Conservation (phyloP, 2,329 filamentous ascomycete species). For the Ceratocystis ficicola region DNA sequence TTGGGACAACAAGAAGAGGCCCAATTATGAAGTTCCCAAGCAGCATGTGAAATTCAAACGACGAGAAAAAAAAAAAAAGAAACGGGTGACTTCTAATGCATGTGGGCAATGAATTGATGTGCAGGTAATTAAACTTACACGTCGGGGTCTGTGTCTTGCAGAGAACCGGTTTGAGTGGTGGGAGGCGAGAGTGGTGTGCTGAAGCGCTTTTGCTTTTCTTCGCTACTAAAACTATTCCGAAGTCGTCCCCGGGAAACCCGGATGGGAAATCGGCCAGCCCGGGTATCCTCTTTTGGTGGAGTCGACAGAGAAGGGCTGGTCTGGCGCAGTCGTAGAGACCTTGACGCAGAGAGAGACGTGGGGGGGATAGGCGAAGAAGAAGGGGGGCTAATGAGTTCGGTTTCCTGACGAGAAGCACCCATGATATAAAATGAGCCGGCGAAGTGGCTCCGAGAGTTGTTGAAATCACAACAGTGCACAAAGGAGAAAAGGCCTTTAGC, state of each 20-base stretch:
- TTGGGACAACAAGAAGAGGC: neutral
- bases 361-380: conserved; percentile 10
- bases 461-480: neutral
- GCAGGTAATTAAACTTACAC: conserved; percentile 18
- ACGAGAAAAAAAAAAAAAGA: neutral
- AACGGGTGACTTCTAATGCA: too few relatives aligned
- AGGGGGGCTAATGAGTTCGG: conserved; percentile 7
- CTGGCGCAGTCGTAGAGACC: conserved; percentile 2
- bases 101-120: neutral
- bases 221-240: conserved; percentile 1
- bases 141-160: conserved; percentile 13
- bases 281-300: conserved; percentile 15
- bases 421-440: neutral
- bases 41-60: neutral
- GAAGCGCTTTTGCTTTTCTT: conserved; percentile 14
- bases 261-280: conserved; percentile 19
- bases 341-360: neutral
- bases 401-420: conserved; percentile 8
- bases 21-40: neutral
- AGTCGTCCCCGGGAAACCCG: conserved; percentile 18
- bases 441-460: neutral
- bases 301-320: neutral
- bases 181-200: conserved; percentile 8
- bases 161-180: neutral
- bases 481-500: neutral